These are phyloP conservation scores for Madurella mycetomatis DNA, from an alignment of 2,329 filamentous ascomycete species.

Conservation along the genomic window DNA sequence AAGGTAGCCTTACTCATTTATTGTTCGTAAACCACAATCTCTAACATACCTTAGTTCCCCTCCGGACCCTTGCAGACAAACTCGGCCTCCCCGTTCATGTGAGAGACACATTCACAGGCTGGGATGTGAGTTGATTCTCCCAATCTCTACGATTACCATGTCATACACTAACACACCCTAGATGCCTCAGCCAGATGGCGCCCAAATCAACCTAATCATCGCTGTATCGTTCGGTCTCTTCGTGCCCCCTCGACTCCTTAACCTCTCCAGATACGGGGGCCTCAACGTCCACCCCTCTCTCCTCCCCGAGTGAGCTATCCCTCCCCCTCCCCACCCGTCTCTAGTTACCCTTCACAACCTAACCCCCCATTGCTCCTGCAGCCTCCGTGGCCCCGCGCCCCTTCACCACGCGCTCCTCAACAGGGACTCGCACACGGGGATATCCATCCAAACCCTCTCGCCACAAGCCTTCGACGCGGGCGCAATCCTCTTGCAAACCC, in stretches of 20 bases:
- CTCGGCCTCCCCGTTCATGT: conserved; percentile 67
- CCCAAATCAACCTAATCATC: conserved; percentile 68
- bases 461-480: conserved; percentile 73
- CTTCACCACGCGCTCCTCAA: conserved; percentile 77
- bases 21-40: neutral
- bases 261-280: conserved; percentile 70
- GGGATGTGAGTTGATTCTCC: conserved; percentile 59
- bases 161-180: neutral
- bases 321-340: conserved; percentile 1
- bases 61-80: conserved; percentile 60
- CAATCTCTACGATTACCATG: neutral
- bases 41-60: conserved; percentile 55
- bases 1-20: conserved; percentile 48
- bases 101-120: conserved; percentile 76
- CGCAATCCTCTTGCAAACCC: conserved; percentile 65
- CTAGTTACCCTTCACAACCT: neutral
- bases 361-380: conserved; percentile 30
- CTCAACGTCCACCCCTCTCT: conserved; percentile 92
- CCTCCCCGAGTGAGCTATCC: conserved; percentile 64
- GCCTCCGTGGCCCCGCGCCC: conserved; percentile 79
- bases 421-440: conserved; percentile 58
- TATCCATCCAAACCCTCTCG: conserved; percentile 85
- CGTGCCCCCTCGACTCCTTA: conserved; percentile 72
- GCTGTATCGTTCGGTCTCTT: conserved; percentile 94
- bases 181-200: conserved; percentile 20